Conservation (phyloP, 192 early-diverging fungal species). For the Coemansia sp. region DNA sequence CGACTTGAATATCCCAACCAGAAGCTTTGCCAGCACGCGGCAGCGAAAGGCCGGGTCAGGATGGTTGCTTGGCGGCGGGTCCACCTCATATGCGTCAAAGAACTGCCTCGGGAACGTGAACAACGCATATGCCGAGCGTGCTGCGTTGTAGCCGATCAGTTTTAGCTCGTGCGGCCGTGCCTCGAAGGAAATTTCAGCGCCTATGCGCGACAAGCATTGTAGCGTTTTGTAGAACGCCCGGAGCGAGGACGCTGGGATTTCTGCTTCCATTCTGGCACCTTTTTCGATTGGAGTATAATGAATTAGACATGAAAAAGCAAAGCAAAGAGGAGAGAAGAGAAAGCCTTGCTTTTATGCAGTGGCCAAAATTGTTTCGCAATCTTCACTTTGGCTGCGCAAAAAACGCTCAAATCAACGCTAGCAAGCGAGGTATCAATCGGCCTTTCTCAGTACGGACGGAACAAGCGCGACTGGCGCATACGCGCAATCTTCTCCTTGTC, state of each 20-base stretch:
- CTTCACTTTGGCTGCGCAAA: neutral
- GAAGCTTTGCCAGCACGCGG: constrained; percentile 40
- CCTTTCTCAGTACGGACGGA: constrained; percentile 94
- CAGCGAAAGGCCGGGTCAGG: constrained; percentile 32
- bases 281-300: neutral
- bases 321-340: constrained; percentile 1
- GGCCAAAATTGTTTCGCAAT: neutral
- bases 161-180: constrained; percentile 55
- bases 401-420: constrained; percentile 3
- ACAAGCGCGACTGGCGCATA: constrained; percentile 76
- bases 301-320: neutral
- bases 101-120: constrained; percentile 61
- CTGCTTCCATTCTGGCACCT: constrained; percentile 42
- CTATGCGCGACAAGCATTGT: constrained; percentile 61
- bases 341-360: neutral
- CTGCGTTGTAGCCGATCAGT: constrained; percentile 65
- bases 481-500: constrained; percentile 82
- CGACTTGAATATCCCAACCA: constrained; percentile 44
- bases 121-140: constrained; percentile 64
- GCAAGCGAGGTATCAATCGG: too few relatives aligned
- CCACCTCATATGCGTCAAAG: constrained; percentile 64
- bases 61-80: constrained; percentile 8
- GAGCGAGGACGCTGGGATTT: constrained; percentile 47
- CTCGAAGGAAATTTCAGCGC: constrained; percentile 64
- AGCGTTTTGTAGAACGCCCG: constrained; percentile 58